Evolutionary conservation across 2,329 filamentous ascomycete species (phyloP).

Genomic region (Dothistroma septosporum): DNA sequence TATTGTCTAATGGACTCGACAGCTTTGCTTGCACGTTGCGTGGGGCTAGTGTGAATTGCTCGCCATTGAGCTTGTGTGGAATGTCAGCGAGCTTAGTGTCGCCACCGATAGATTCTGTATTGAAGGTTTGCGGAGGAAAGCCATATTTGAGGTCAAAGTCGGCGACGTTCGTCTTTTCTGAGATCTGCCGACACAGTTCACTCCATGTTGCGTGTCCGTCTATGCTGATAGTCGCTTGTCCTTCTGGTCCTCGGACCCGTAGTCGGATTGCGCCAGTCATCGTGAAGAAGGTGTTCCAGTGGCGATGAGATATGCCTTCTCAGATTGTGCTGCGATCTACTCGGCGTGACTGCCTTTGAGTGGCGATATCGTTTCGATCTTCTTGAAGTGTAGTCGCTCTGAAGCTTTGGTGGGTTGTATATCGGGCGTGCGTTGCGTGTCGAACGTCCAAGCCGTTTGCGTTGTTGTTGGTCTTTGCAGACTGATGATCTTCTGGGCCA

Average conservation of each 20-base stretch:
- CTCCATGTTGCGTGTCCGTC: constrained; percentile 63
- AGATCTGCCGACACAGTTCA: constrained; percentile 59
- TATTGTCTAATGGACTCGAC: constrained; percentile 30
- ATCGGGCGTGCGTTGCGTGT: background rate
- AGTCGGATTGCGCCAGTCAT: constrained; percentile 57
- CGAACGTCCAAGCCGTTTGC: background rate
- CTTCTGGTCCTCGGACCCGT: constrained; percentile 69
- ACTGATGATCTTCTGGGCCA: background rate
- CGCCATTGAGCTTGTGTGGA: constrained; percentile 61
- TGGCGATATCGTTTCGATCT: background rate
- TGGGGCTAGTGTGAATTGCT: constrained; percentile 62
- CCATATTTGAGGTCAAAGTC: constrained; percentile 77
- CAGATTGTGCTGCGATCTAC: too few relatives aligned
- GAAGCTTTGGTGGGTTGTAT: background rate
- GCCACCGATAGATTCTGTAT: constrained; percentile 52
- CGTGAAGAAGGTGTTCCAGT: background rate
- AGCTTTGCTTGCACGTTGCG: constrained; percentile 39
- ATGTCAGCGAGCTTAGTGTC: constrained; percentile 52
- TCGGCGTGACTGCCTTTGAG: background rate
- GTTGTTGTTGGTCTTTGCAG: background rate
- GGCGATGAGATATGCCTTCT: too few relatives aligned
- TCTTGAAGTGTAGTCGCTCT: background rate
- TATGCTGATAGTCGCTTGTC: constrained; percentile 66
- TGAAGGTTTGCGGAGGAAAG: constrained; percentile 70
- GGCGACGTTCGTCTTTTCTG: constrained; percentile 59